Base-by-base conservation (phyloP, 2,329 filamentous ascomycete genomes). In the Aspergillus costaricaensis region DNA sequence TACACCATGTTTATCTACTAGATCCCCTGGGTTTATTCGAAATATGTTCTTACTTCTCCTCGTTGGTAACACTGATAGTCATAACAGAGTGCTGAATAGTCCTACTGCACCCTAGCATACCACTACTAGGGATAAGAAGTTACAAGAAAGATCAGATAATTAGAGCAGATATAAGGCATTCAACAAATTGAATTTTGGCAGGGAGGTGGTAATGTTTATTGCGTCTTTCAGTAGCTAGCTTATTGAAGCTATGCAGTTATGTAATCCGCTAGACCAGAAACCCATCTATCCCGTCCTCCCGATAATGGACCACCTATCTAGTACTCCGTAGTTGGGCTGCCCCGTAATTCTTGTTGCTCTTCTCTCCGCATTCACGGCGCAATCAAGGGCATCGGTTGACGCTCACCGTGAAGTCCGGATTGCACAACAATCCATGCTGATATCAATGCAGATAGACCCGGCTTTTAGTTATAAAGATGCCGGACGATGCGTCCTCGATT, bases 401-500 rank as follows among this genome's bases (percentile, higher is more conserved):
- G 19, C 19, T 36, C 55, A 60, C 55, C 44, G 36, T 9, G 41
- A 47, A 32, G 43, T n/a, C 15, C n/a, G 41, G 19, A 53, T 12
- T 41, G 25, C 27, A 3, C n/a, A 10, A 17, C 10, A 55, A 14
- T 30, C 17, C 27, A 30, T 32, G 39, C 41, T 47, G 19, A 55
- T 47, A 17, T 23, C 25, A 44, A 47, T 55, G 39, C 43, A 25
- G 57, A 51, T 38, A 39, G 30, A 21, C 5, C n/a, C 50, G 47
- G 39, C 53, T 59, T 51, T 57, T 58, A 59, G 54, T 62, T 62
- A 55, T 55, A 64, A 76, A 68, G 65, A 77, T 76, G 73, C 70
- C 72, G 58, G 77, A 78, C 67, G 73, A 70, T 69, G 70, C 69
- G 64, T 74, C 74, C 63, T 67, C 77, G 36, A 77, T 74, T 59